Conservation (phyloP, 345 rosid genomes). For the Populus tremula region DNA sequence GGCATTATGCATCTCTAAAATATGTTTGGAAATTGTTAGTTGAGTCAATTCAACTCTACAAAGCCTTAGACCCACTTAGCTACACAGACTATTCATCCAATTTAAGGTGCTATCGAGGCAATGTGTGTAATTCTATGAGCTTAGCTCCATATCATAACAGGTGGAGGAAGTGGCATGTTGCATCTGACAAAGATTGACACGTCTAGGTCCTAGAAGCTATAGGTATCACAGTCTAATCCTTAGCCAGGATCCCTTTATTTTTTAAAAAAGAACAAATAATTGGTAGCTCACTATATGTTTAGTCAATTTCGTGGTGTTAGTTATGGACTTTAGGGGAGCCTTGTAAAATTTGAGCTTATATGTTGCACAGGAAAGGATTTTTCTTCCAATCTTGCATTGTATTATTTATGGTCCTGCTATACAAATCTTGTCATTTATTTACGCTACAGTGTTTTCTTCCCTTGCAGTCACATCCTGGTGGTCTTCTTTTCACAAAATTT, state of each 20-base stretch:
- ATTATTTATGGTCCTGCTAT: neutral
- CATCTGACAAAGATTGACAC: neutral
- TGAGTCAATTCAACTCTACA: neutral
- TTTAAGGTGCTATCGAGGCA: neutral
- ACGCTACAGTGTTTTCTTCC: constrained; percentile 17
- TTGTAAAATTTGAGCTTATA: neutral
- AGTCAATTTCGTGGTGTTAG: neutral
- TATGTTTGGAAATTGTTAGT: neutral
- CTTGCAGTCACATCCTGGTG: constrained; percentile 87
- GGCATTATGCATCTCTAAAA: neutral
- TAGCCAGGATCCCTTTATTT: neutral
- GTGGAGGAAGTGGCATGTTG: neutral
- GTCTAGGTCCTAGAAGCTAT: neutral
- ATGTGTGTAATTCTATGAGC: neutral
- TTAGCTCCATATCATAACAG: neutral
- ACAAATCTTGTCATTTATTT: constrained; percentile 4
- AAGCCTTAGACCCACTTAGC: neutral
- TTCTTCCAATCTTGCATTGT: neutral
- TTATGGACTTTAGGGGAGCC: neutral
- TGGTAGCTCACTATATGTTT: neutral
- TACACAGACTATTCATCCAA: neutral
- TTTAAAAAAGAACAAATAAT: neutral
- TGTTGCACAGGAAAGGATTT: neutral
- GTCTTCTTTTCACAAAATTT: constrained; percentile 78
- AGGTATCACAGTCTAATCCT: neutral